Percentiles rank a stretch among this genome's conserved stretches.
Evolutionary conservation across 306 rosid genomes (phyloP).

Genomic region (Casuarina cunninghamiana): DNA sequence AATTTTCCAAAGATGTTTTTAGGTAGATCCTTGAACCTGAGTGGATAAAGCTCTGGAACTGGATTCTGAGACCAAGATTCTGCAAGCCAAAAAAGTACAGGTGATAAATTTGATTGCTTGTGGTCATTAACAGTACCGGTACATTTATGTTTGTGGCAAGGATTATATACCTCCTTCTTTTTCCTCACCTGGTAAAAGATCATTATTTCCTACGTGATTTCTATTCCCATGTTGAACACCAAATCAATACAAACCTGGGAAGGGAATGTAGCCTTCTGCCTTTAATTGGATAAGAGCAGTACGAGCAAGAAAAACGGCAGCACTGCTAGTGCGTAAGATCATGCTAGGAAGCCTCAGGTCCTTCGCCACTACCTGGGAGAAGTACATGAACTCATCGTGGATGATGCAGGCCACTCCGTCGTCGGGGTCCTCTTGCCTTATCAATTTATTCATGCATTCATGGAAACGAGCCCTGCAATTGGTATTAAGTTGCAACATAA

Average conservation of each 20-base stretch:
- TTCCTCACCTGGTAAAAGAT: too few relatives aligned
- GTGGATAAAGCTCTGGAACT: constrained; percentile 41
- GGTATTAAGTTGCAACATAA: constrained; percentile 9
- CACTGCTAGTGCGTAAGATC: constrained; percentile 30
- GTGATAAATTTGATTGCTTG: background rate
- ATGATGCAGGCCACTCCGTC: constrained; percentile 35
- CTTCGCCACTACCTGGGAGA: constrained; percentile 26
- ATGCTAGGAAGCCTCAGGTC: constrained; percentile 35
- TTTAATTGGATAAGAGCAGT: constrained; percentile 20
- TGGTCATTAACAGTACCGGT: background rate
- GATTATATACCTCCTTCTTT: too few relatives aligned
- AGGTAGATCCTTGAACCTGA: constrained; percentile 59
- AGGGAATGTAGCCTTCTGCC: constrained; percentile 29
- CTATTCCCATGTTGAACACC: too few relatives aligned
- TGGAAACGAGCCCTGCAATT: constrained; percentile 27
- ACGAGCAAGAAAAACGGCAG: constrained; percentile 32
- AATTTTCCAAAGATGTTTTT: constrained; percentile 2
- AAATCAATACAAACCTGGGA: constrained; percentile 26
- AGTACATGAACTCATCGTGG: constrained; percentile 38
- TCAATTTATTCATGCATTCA: constrained; percentile 20
- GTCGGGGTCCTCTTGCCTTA: constrained; percentile 3
- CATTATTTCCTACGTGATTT: too few relatives aligned
- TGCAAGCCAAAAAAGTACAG: constrained; percentile 3
- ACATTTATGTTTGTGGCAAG: background rate
- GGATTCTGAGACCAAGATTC: constrained; percentile 20